These are phyloP conservation scores for Cercospora sojina DNA, from an alignment of 2,329 filamentous ascomycete genomes.

Conservation along the genomic window DNA sequence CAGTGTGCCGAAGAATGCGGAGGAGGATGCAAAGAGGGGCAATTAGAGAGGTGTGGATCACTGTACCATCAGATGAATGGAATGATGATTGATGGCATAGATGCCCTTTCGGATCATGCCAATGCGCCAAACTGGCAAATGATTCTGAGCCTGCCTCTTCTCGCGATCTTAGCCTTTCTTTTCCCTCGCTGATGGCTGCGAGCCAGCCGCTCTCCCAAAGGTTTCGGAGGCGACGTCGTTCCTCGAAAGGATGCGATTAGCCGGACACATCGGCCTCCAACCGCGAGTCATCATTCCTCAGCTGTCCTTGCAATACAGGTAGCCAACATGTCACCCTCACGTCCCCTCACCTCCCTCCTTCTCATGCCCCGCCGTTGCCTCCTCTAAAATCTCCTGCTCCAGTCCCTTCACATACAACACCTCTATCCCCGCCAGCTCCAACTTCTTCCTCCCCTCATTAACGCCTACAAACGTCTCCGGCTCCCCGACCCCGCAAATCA, in stretches of 20 bases:
- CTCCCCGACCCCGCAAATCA: constrained; percentile 86
- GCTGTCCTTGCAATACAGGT: neutral
- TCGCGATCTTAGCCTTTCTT: neutral
- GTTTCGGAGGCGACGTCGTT: neutral
- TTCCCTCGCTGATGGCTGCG: neutral
- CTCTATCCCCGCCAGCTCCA: constrained; percentile 70
- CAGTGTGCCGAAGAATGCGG: constrained; percentile 53
- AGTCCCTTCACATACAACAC: constrained; percentile 72
- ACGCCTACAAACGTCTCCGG: constrained; percentile 85
- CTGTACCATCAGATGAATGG: neutral
- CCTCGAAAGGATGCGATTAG: neutral
- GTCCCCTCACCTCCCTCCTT: neutral
- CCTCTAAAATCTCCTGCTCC: constrained; percentile 74
- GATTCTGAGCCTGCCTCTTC: neutral
- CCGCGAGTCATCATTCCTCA: neutral
- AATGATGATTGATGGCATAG: neutral
- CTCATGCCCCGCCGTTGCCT: constrained; percentile 78
- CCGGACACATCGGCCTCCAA: neutral
- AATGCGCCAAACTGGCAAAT: neutral
- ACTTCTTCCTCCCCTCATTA: constrained; percentile 69
- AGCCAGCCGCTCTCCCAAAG: neutral
- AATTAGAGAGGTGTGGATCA: constrained; percentile 38
- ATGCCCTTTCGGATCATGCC: neutral
- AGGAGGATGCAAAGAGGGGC: constrained; percentile 52
- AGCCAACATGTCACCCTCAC: neutral